Percentiles rank a stretch among this genome's conserved stretches.
phyloP scores from a whole-genome alignment of 2,329 filamentous ascomycete species.

The Microascus cirrosus region DNA sequence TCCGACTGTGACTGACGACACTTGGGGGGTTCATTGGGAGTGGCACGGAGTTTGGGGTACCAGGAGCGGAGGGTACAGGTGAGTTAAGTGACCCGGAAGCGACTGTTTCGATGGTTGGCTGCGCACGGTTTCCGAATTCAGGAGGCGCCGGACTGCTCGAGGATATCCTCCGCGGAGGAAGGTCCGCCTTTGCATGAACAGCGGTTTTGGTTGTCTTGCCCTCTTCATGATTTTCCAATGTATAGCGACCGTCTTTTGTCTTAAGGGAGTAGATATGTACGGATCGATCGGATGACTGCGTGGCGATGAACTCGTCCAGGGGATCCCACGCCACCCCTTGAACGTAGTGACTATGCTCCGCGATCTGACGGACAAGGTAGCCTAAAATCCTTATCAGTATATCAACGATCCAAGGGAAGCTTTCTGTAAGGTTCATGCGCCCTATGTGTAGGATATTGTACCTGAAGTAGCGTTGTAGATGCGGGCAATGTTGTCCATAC shows the following conservation, averaged over 20 bases:
- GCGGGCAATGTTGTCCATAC: slow-evolving; percentile 96
- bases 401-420: background rate
- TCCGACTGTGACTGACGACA: slow-evolving; percentile 78
- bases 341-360: slow-evolving; percentile 95
- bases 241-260: slow-evolving; percentile 93
- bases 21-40: slow-evolving; percentile 93
- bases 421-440: background rate
- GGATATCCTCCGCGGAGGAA: slow-evolving; percentile 83
- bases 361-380: slow-evolving; percentile 75
- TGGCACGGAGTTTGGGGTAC: slow-evolving; percentile 80
- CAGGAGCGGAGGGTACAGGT: slow-evolving; percentile 80
- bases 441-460: slow-evolving; percentile 25
- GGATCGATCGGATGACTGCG: slow-evolving; percentile 93
- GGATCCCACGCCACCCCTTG: slow-evolving; percentile 98
- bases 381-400: slow-evolving; percentile 21
- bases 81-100: slow-evolving; percentile 51
- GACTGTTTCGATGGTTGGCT: slow-evolving; percentile 43
- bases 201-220: slow-evolving; percentile 67
- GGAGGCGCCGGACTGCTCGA: slow-evolving; percentile 87
- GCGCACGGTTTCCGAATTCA: slow-evolving; percentile 59
- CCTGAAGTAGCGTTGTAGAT: slow-evolving; percentile 93
- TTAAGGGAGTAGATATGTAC: slow-evolving; percentile 95
- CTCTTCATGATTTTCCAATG: slow-evolving; percentile 50
- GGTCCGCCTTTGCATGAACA: slow-evolving; percentile 69
- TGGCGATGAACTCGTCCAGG: slow-evolving; percentile 93